Percentiles rank a stretch among this genome's conserved stretches.
Conservation (phyloP, 208 protist species). For the Novymonas esmeraldas region DNA sequence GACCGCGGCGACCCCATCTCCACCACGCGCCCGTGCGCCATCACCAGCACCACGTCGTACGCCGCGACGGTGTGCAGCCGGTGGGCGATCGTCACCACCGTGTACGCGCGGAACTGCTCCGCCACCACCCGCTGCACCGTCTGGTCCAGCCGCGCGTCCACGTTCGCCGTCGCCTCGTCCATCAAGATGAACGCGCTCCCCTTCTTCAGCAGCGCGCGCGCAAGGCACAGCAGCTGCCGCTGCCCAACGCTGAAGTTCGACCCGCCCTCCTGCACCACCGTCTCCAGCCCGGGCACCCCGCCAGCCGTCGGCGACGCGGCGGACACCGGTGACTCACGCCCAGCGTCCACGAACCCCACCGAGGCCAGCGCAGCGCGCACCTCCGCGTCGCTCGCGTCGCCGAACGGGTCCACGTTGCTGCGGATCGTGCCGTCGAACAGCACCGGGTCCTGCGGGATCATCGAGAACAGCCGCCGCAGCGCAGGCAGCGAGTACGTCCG, state of each 20-base stretch:
- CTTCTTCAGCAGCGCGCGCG: slow-evolving; percentile 65
- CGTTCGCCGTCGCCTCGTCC: slow-evolving; percentile 78
- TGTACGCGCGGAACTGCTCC: slow-evolving; percentile 49
- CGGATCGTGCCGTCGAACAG: slow-evolving; percentile 75
- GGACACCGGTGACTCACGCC: slow-evolving; percentile 7
- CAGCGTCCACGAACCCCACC: slow-evolving; percentile 32
- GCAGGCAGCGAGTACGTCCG: slow-evolving; percentile 36
- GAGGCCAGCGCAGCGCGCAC: slow-evolving; percentile 35
- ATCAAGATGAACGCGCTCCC: slow-evolving; percentile 68
- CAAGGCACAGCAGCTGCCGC: slow-evolving; percentile 76
- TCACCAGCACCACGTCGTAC: slow-evolving; percentile 71
- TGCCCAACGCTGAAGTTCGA: slow-evolving; percentile 75
- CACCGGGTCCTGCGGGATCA: slow-evolving; percentile 83
- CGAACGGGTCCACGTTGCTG: slow-evolving; percentile 71
- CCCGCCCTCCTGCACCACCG: slow-evolving; percentile 57
- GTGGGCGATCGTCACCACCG: slow-evolving; percentile 76
- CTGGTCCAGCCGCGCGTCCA: slow-evolving; percentile 57
- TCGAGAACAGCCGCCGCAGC: slow-evolving; percentile 55
- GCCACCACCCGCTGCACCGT: slow-evolving; percentile 34
- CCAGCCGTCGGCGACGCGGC: not conserved
- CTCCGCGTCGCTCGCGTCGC: slow-evolving; percentile 40
- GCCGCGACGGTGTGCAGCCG: slow-evolving; percentile 65
- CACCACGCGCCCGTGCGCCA: slow-evolving; percentile 44
- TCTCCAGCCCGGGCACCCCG: slow-evolving; percentile 1
- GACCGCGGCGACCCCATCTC: slow-evolving; percentile 29